These are phyloP conservation scores for Apostasia ramifera DNA, from an alignment of 106 monocot species.

Conservation along the genomic window DNA sequence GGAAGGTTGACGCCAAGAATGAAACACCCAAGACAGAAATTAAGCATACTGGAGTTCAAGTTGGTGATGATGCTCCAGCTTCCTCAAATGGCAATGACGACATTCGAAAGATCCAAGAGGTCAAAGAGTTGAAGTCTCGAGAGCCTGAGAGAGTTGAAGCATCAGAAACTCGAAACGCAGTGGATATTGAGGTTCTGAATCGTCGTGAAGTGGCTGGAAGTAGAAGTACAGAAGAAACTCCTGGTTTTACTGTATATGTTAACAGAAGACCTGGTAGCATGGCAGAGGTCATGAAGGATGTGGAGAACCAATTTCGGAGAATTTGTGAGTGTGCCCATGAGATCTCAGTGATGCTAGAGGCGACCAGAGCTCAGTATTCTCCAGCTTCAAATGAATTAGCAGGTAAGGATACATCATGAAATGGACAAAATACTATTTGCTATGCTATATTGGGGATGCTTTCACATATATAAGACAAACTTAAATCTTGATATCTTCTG, in stretches of 20 bases:
- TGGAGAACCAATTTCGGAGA: constrained; percentile 64
- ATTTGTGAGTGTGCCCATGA: constrained; percentile 70
- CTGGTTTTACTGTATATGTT: constrained; percentile 81
- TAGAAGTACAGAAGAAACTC: constrained; percentile 33
- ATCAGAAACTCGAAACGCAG: constrained; percentile 16
- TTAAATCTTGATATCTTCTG: too few relatives aligned
- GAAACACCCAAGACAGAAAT: constrained; percentile 3
- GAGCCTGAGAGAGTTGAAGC: constrained; percentile 14
- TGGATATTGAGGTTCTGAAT: constrained; percentile 31
- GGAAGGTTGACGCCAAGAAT: constrained; percentile 5
- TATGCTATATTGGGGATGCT: too few relatives aligned
- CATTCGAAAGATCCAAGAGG: constrained; percentile 15
- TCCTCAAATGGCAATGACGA: not conserved
- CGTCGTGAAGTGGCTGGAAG: constrained; percentile 17
- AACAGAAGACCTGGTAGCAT: constrained; percentile 71
- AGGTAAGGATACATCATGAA: constrained; percentile 21
- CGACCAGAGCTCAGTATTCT: constrained; percentile 49
- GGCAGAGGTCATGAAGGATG: constrained; percentile 69
- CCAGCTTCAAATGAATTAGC: constrained; percentile 44
- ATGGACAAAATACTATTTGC: too few relatives aligned
- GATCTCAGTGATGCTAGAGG: constrained; percentile 76
- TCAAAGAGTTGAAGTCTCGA: constrained; percentile 27
- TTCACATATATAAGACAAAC: too few relatives aligned
- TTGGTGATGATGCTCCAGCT: constrained; percentile 6
- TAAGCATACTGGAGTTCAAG: constrained; percentile 7